Evolutionary conservation across 73 alveolate genomes (phyloP), one percentile per base, ranked within the genome.

Genomic region (Paraurostyla sp.): DNA sequence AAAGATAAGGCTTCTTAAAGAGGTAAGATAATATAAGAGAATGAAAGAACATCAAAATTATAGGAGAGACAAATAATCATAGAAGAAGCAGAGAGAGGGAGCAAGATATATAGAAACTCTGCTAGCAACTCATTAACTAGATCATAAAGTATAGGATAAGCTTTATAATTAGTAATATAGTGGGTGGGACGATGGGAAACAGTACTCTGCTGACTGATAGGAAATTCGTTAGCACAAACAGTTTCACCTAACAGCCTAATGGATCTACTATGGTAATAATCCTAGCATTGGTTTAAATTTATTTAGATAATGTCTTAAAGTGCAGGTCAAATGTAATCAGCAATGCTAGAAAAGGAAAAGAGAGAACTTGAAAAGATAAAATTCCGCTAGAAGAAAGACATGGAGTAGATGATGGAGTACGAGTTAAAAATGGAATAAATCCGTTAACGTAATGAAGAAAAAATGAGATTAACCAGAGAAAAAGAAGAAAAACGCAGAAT

Each of bases 331-430:
- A 60, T 54, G 54, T 35, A 65, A 59, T n/a, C 57, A n/a, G 43
- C 92, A 1, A 63, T 84, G 91, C 59, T 87, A 9, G 85, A 76
- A 49, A 87, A 78, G 51, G 90, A 87, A 54, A 22, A 25, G 69
- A 25, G 60, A 35, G 81, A 45, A 27, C 41, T 76, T 15, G 86
- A 80, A 42, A 80, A 59, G 69, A 80, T 76, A 18, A 88, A 88
- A 46, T 46, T 36, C 75, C 0, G 84, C n/a, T 48, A 88, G 60
- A 45, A 80, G 90, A 88, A 88, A 58, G 91, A 89, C 32, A 41
- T 49, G 30, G 90, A 75, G 76, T 63, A 76, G 57, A 93, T 51
- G 94, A 93, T 62, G 73, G 90, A 90, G 76, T 84, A 27, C 56
- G 93, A 58, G 83, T 42, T 89, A 23, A 83, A 89, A 62, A 60